Percentiles rank a stretch among this genome's conserved stretches.
phyloP scores from a whole-genome alignment of 306 rosid species.

The Mimosa pudica region DNA sequence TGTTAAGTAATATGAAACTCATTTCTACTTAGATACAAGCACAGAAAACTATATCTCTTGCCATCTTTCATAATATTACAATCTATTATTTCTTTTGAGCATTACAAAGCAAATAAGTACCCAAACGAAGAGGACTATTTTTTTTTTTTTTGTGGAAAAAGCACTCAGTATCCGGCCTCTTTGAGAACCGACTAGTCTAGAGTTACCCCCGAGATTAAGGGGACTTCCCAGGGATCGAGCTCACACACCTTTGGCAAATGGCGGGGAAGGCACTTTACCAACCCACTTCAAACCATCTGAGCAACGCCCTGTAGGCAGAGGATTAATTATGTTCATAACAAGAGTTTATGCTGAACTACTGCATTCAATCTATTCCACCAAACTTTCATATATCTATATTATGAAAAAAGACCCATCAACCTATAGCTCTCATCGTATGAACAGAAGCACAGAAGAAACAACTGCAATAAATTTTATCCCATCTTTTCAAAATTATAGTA shows the following conservation, averaged over 20 bases:
- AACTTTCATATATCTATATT: conserved; percentile 23
- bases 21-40: neutral
- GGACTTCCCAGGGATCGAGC: too few species aligned
- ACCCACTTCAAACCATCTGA: too few species aligned
- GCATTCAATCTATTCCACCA: conserved; percentile 9
- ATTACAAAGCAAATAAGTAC: conserved; percentile 23
- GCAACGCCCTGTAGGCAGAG: neutral
- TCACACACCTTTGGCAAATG: too few species aligned
- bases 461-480: conserved; percentile 4
- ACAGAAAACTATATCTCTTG: neutral
- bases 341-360: neutral
- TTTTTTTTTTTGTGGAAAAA: too few species aligned
- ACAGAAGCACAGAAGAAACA: conserved; percentile 11
- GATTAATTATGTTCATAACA: neutral
- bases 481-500: neutral
- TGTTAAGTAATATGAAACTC: conserved; percentile 9
- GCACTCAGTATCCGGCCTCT: too few species aligned
- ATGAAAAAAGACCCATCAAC: neutral
- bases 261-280: too few species aligned
- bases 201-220: too few species aligned
- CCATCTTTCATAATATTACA: conserved; percentile 3
- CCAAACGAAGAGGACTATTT: conserved; percentile 3
- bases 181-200: too few species aligned
- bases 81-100: neutral
- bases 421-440: conserved; percentile 17